Percentiles rank a stretch among this genome's conserved stretches.
Evolutionary conservation across 2,329 filamentous ascomycete genomes (phyloP).

Genomic region (Monilinia laxa): DNA sequence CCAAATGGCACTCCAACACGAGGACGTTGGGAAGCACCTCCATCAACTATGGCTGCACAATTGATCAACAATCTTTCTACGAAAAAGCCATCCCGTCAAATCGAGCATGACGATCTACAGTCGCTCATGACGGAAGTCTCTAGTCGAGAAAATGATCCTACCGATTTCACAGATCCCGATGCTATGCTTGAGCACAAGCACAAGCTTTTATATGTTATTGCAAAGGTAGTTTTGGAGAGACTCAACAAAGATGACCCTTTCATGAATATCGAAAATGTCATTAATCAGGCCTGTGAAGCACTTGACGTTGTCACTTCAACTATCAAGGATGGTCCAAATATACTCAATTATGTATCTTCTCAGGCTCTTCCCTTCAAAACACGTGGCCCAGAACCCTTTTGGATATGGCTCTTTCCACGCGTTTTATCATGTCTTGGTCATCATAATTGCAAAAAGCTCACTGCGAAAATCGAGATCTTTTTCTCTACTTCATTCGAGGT

Average conservation of each 20-base stretch:
- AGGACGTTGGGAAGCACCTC: conserved; percentile 45
- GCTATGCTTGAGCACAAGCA: conserved; percentile 76
- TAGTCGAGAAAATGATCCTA: conserved; percentile 59
- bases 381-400: conserved; percentile 60
- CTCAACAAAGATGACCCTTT: conserved; percentile 69
- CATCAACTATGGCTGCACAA: conserved; percentile 84
- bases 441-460: conserved; percentile 48
- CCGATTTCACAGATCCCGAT: conserved; percentile 50
- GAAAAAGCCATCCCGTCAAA: conserved; percentile 58
- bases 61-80: conserved; percentile 78
- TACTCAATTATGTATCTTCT: conserved; percentile 54
- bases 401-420: conserved; percentile 63
- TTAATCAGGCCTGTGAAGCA: conserved; percentile 65
- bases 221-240: conserved; percentile 73
- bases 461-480: conserved; percentile 53
- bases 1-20: conserved; percentile 27
- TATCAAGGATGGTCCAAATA: conserved; percentile 69
- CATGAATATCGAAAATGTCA: conserved; percentile 52
- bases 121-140: conserved; percentile 61
- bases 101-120: conserved; percentile 72
- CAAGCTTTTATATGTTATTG: conserved; percentile 80
- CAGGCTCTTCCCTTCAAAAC: conserved; percentile 47
- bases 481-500: conserved; percentile 51
- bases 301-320: conserved; percentile 75
- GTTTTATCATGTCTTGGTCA: conserved; percentile 58